Evolutionary conservation across 495 filamentous ascomycete genomes (phyloP), one percentile per base, ranked within the genome.

Genomic region (Schizothecium vesticola): DNA sequence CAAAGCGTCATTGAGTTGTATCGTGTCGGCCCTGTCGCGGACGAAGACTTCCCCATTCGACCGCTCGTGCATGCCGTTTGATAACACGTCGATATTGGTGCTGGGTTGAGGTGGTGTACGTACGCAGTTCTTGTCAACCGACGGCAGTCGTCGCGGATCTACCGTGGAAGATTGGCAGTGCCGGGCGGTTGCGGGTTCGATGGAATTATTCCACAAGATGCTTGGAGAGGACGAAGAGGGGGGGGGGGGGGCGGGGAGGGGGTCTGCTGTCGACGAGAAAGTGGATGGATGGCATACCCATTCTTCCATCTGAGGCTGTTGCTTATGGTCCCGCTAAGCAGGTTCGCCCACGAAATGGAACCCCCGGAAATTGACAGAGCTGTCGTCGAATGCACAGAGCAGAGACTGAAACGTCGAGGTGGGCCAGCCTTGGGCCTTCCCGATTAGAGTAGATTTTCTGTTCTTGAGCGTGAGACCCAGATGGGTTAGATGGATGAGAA

Each of bases 31-130:
- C 31, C 55, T 51, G 16, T 56, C 26, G 4, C 26, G 58, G 56
- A 3, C 9, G 22, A 26, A 43, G 25, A 62, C 62, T 69, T 69
- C 67, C 67, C 24, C 63, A 61, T 69, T 69, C 43, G 67, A 69
- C 63, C 16, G 33, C 56, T 51, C 43, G 29, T 65, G 67, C 67
- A 69, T 60, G 23, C 56, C 65, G 65, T 61, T 33, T 65, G 67
- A 59, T 64, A 57, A 55, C 25, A 65, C 33, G 24, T 25, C 59
- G 67, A 69, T 61, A 69, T 69, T 69, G 57, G 67, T 65, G 36
- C 43, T 51, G 43, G 43, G 43, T 5, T 6, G 43, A 51, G 43
- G 43, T n/a, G 43, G 43, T n/a, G 43, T 51, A n/a, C 43, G 43
- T 51, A 51, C 43, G 43, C 43, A 51, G 16, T 5, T n/a, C 43